These are phyloP conservation scores for Suhomyces faveliae DNA, from an alignment of 805 yeast genomes.

Conservation along the genomic window DNA sequence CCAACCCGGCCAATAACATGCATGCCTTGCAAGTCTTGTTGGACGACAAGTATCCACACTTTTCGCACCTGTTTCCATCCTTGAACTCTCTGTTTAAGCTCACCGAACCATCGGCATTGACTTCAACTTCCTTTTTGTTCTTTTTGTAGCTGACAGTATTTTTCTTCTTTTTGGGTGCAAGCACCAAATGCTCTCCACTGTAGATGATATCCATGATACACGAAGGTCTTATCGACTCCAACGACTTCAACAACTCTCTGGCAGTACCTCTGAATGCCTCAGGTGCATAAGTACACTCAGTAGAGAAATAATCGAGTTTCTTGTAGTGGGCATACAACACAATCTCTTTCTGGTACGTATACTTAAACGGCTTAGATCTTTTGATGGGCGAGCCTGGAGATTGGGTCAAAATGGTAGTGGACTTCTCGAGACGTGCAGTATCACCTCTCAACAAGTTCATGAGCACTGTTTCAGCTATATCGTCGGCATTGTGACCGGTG, in stretches of 20 bases:
- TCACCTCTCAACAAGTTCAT: conserved; percentile 97
- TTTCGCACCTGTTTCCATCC: conserved; percentile 76
- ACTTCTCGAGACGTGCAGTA: conserved; percentile 83
- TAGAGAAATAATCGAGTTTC: conserved; percentile 90
- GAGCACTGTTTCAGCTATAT: conserved; percentile 96
- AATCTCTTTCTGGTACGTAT: conserved; percentile 94
- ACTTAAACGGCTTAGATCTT: conserved; percentile 93
- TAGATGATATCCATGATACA: conserved; percentile 92
- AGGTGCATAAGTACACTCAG: conserved; percentile 98
- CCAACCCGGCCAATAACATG: conserved; percentile 78
- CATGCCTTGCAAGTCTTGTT: conserved; percentile 93
- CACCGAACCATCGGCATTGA: conserved; percentile 63
- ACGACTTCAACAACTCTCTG: conserved; percentile 81
- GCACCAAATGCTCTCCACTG: conserved; percentile 83
- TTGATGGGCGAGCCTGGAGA: conserved; percentile 85
- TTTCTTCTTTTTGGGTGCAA: conserved; percentile 55
- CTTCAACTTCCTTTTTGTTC: conserved; percentile 46
- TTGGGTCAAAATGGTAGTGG: conserved; percentile 81
- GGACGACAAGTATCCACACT: conserved; percentile 89
- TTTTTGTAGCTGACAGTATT: conserved; percentile 35
- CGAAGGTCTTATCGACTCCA: conserved; percentile 88
- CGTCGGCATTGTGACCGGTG: conserved; percentile 99
- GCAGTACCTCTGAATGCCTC: conserved; percentile 99
- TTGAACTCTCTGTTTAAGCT: conserved; percentile 40
- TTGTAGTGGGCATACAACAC: conserved; percentile 96